phyloP scores from a whole-genome alignment of 2,329 filamentous ascomycete genomes.

The Exophiala viscosa region DNA sequence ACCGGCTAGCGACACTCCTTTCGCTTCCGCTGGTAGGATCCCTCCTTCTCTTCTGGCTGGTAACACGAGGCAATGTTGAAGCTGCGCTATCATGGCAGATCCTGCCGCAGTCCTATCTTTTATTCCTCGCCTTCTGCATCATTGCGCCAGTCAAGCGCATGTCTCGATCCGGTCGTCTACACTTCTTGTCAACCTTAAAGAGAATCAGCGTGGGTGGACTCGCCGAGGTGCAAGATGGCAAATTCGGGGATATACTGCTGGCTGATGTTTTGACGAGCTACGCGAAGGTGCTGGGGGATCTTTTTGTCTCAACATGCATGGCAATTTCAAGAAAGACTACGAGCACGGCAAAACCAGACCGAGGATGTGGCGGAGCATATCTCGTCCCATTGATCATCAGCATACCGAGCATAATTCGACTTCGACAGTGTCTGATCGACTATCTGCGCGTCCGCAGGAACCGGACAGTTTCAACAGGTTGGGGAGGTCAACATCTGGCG shows the following conservation, averaged over 20 bases:
- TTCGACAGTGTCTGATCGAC: slow-evolving; percentile 89
- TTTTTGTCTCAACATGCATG: slow-evolving; percentile 90
- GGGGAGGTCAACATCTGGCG: slow-evolving; percentile 82
- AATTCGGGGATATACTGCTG: slow-evolving; percentile 89
- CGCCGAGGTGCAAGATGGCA: slow-evolving; percentile 80
- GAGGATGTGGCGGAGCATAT: slow-evolving; percentile 72
- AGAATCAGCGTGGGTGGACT: slow-evolving; percentile 81
- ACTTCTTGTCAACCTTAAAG: slow-evolving; percentile 70
- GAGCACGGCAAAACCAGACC: slow-evolving; percentile 75
- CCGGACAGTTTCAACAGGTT: slow-evolving; percentile 51
- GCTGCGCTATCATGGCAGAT: slow-evolving; percentile 76
- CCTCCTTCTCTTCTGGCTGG: slow-evolving; percentile 76
- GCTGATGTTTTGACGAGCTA: slow-evolving; percentile 95
- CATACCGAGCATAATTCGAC: slow-evolving; percentile 76
- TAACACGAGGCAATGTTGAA: slow-evolving; percentile 66
- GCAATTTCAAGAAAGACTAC: slow-evolving; percentile 68
- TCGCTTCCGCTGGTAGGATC: slow-evolving; percentile 67
- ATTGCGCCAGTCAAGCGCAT: slow-evolving; percentile 66
- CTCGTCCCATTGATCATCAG: slow-evolving; percentile 81
- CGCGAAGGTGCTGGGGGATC: slow-evolving; percentile 82
- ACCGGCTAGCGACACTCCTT: slow-evolving; percentile 76
- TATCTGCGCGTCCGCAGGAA: slow-evolving; percentile 66
- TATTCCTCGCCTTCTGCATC: slow-evolving; percentile 67
- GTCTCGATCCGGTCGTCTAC: slow-evolving; percentile 66
- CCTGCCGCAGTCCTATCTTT: slow-evolving; percentile 79